These are phyloP conservation scores for Albifimbria verrucaria DNA, from an alignment of 2,329 filamentous ascomycete species.

Conservation along the genomic window DNA sequence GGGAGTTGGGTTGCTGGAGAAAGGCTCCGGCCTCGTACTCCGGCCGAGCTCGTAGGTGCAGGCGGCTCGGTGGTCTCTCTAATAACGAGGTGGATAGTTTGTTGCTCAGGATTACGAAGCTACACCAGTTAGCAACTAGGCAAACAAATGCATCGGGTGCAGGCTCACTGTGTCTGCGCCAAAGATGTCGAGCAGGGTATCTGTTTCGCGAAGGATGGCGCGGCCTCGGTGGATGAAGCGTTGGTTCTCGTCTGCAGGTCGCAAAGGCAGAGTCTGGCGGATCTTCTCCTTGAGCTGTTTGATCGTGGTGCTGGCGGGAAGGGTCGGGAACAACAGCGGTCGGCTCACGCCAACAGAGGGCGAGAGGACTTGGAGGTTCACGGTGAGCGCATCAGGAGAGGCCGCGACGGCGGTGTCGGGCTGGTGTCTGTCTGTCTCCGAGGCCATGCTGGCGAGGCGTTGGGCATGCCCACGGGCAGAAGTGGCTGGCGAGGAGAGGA, in stretches of 20 bases:
- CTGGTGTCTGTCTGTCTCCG: conserved; percentile 25
- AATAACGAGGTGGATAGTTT: conserved; percentile 53
- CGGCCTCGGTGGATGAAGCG: conserved; percentile 60
- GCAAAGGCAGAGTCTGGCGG: conserved; percentile 45
- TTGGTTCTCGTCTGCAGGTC: conserved; percentile 52
- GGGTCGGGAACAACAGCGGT: conserved; percentile 45
- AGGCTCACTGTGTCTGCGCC: conserved; percentile 49
- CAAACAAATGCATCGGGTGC: conserved; percentile 2
- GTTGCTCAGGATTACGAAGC: conserved; percentile 42
- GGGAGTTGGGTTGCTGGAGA: neutral
- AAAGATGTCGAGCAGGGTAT: conserved; percentile 56
- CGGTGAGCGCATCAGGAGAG: conserved; percentile 31
- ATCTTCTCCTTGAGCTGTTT: conserved; percentile 57
- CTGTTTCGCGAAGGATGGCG: conserved; percentile 49
- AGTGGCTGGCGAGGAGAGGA: neutral
- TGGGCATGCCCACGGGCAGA: conserved; percentile 19
- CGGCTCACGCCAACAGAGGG: conserved; percentile 52
- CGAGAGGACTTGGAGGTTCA: conserved; percentile 58
- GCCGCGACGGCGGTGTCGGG: conserved; percentile 17
- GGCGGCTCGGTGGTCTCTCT: conserved; percentile 33
- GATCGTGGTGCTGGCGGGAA: conserved; percentile 50
- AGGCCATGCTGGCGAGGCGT: conserved; percentile 34
- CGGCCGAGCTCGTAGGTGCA: conserved; percentile 11
- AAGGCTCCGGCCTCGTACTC: neutral
- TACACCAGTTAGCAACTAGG: conserved; percentile 22